These are phyloP conservation scores for Lathyrus aphaca DNA, from an alignment of 306 rosid genomes.

Conservation along the genomic window DNA sequence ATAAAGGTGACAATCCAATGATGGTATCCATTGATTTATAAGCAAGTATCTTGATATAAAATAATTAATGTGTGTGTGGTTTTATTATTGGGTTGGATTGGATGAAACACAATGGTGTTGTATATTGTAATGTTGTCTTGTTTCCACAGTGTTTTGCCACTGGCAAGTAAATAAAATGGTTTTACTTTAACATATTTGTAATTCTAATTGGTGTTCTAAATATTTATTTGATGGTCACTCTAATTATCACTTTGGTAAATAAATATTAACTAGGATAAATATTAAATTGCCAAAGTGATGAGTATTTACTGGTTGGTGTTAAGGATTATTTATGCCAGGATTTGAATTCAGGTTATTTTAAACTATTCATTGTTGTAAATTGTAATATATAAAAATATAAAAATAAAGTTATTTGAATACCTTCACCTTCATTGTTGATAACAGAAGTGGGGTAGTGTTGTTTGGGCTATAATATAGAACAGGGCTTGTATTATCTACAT, in stretches of 20 bases:
- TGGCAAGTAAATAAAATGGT: slow-evolving; percentile 39
- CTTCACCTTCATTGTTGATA: neutral
- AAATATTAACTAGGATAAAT: neutral
- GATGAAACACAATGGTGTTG: slow-evolving; percentile 9
- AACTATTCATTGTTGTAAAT: neutral
- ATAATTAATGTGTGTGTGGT: neutral
- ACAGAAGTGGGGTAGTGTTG: neutral
- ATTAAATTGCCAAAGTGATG: neutral
- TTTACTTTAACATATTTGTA: neutral
- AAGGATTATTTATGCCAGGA: neutral
- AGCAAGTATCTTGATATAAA: neutral
- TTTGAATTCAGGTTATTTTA: neutral
- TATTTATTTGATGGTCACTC: slow-evolving; percentile 1
- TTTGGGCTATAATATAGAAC: neutral
- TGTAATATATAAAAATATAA: neutral
- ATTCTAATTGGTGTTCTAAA: slow-evolving; percentile 3
- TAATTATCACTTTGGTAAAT: neutral
- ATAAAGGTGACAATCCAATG: slow-evolving; percentile 64
- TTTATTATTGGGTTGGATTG: slow-evolving; percentile 9
- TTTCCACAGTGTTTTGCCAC: slow-evolving; percentile 23
- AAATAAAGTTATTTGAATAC: neutral
- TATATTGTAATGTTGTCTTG: slow-evolving; percentile 23
- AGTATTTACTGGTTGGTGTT: neutral
- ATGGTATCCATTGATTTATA: slow-evolving; percentile 59
- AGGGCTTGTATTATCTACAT: neutral